These are phyloP conservation scores for Fusarium xyrophilum DNA, from an alignment of 2,329 filamentous ascomycete genomes.

Conservation along the genomic window DNA sequence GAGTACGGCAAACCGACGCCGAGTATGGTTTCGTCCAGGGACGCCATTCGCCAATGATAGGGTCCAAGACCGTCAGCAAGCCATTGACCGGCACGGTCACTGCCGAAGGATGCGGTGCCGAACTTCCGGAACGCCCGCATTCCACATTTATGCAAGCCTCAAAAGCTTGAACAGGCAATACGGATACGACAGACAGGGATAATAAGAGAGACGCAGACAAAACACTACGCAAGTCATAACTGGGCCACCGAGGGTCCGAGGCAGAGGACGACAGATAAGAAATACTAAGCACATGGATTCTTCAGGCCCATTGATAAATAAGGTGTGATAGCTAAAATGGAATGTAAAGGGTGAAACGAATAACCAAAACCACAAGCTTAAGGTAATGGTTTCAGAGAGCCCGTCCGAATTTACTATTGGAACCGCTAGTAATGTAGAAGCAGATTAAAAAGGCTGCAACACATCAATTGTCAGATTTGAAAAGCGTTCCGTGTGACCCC, in stretches of 20 bases:
- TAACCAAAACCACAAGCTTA: conserved; percentile 58
- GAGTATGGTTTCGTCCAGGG: conserved; percentile 21
- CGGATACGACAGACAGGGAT: not conserved
- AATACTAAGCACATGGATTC: not conserved
- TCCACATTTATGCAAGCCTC: conserved; percentile 18
- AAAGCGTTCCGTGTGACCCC: conserved; percentile 40
- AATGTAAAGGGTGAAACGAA: conserved; percentile 71
- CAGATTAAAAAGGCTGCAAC: conserved; percentile 61
- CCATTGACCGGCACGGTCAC: conserved; percentile 35
- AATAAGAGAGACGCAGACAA: not conserved
- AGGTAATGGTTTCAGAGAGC: conserved; percentile 66
- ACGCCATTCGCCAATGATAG: conserved; percentile 19
- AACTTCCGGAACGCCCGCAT: conserved; percentile 39
- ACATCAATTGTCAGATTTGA: conserved; percentile 59
- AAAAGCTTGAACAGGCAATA: not conserved
- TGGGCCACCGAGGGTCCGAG: not conserved
- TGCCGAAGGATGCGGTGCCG: conserved; percentile 38
- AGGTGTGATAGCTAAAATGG: not conserved
- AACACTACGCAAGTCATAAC: not conserved
- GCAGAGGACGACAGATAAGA: not conserved
- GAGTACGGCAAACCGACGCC: conserved; percentile 31
- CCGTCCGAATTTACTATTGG: conserved; percentile 61
- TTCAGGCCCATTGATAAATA: not conserved
- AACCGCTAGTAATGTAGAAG: conserved; percentile 60
- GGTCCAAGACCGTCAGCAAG: conserved; percentile 16